Evolutionary conservation across 75 land plant species (phyloP), one percentile per base, ranked within the genome.

Genomic region (Pinus albicaulis): DNA sequence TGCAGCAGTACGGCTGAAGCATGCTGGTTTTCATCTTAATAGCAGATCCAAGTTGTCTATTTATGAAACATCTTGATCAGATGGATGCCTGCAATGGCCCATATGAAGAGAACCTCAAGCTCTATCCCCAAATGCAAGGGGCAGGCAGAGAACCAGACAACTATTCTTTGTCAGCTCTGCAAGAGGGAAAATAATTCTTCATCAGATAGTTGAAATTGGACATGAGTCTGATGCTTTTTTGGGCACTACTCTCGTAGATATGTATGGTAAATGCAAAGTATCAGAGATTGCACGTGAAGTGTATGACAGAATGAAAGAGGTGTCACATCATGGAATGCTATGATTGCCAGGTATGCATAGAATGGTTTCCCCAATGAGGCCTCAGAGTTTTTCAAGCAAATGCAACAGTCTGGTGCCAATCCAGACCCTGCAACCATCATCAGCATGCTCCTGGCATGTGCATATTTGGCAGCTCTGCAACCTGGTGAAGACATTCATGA

Each of bases 371-470:
- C 72, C 12, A 19, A 55, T 19, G 82, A 84, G 13, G 74, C 86
- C 17, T 22, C 82, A 20, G 38, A 59, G 38, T 82, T 64, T 24
- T 84, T 78, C 72, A 55, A 62, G 41, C 76, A 73, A 13, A 87
- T 87, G 89, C 38, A 71, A 12, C 28, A 58, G 19, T 14, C 65
- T 2, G 59, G 69, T 11, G 22, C 76, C 14, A 38, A 61, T 1
- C 82, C 73, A 0, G 60, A 80, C 34, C 76, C 22, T 23, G 81
- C 75, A 74, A 81, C 89, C 36, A 81, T 81, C 55, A 61, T 81
- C 44, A 34, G 78, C 4, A 58, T 84, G 71, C 76, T 87, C 55
- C 79, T 79, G 65, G 76, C 86, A 2, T 87, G 89, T 28, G 77
- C 79, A 17, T 64, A 68, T 56, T 28, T 84, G 14, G 25, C 75